Evolutionary conservation across 805 yeast genomes (phyloP).

Genomic region (Zygosaccharomyces pseudorouxii): DNA sequence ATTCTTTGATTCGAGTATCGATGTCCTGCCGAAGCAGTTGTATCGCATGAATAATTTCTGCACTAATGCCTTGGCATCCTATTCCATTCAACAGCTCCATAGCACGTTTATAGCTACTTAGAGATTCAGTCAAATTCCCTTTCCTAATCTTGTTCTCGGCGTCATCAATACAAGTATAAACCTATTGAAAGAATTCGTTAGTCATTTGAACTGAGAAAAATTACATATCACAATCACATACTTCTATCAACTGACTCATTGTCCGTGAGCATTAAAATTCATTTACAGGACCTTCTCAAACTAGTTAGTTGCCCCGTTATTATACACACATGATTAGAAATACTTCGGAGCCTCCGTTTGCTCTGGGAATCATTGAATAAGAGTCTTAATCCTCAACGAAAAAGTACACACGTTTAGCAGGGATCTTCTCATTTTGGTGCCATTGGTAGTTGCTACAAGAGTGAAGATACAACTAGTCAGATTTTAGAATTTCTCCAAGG

Average conservation of each 20-base stretch:
- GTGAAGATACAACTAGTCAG: not conserved
- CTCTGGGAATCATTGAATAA: not conserved
- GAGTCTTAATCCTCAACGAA: not conserved
- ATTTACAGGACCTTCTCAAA: not conserved
- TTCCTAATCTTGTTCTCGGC: constrained; percentile 48
- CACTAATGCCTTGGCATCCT: constrained; percentile 27
- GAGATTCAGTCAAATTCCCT: constrained; percentile 42
- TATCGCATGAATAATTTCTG: constrained; percentile 34
- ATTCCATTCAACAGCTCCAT: constrained; percentile 6
- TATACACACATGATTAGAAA: not conserved
- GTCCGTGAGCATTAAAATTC: not conserved
- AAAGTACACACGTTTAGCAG: too few relatives aligned
- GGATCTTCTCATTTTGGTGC: not conserved
- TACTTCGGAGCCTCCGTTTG: not conserved
- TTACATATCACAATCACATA: not conserved
- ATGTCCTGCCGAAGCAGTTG: constrained; percentile 32
- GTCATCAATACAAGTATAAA: constrained; percentile 46
- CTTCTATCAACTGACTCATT: constrained; percentile 4
- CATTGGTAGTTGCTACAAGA: not conserved
- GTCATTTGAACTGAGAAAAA: not conserved
- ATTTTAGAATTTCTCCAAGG: not conserved
- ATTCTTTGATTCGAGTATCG: constrained; percentile 31
- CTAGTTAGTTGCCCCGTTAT: not conserved
- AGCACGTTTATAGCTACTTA: constrained; percentile 32
- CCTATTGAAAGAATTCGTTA: constrained; percentile 29